Conservation (phyloP, 768 basidiomycete species). For the Xerocomus brunneocitrinus region DNA sequence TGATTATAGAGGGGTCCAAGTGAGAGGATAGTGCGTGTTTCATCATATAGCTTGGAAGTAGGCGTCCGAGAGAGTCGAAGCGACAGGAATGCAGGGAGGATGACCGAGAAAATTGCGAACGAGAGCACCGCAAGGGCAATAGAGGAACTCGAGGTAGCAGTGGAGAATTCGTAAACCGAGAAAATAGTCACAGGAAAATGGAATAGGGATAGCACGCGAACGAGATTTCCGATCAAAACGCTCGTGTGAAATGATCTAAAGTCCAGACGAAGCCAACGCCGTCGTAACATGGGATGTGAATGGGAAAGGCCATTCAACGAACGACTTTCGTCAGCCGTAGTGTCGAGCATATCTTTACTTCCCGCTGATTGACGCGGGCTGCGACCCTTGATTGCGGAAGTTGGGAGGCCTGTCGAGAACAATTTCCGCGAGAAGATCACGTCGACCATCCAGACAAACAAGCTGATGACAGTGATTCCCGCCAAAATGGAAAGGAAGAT, state of each 20-base stretch:
- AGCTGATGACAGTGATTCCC: conserved; percentile 63
- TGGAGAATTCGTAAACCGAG: conserved; percentile 62
- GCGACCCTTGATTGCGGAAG: conserved; percentile 24
- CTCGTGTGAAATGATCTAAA: conserved; percentile 77
- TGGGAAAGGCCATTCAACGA: conserved; percentile 25
- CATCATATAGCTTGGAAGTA: conserved; percentile 90
- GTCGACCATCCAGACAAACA: conserved; percentile 72
- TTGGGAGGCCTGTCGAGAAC: conserved; percentile 13
- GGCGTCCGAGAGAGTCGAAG: conserved; percentile 75
- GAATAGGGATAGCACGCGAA: conserved; percentile 86
- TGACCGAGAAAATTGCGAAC: conserved; percentile 74
- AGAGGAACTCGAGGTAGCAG: conserved; percentile 48
- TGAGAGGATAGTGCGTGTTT: conserved; percentile 85
- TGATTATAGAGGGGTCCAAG: conserved; percentile 94
- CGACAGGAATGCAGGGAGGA: conserved; percentile 70
- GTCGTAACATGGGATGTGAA: conserved; percentile 23
- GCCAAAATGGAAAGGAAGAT: conserved; percentile 80
- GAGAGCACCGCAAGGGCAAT: conserved; percentile 78
- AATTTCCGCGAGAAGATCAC: conserved; percentile 36
- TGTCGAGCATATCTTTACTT: conserved; percentile 52
- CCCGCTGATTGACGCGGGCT: conserved; percentile 40
- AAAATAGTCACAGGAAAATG: conserved; percentile 94
- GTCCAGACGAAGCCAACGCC: conserved; percentile 42
- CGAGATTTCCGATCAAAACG: conserved; percentile 84
- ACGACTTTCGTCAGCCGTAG: conserved; percentile 26